Evolutionary conservation across 73 alveolate species (phyloP).

Genomic region (Paramecium pentaurelia): DNA sequence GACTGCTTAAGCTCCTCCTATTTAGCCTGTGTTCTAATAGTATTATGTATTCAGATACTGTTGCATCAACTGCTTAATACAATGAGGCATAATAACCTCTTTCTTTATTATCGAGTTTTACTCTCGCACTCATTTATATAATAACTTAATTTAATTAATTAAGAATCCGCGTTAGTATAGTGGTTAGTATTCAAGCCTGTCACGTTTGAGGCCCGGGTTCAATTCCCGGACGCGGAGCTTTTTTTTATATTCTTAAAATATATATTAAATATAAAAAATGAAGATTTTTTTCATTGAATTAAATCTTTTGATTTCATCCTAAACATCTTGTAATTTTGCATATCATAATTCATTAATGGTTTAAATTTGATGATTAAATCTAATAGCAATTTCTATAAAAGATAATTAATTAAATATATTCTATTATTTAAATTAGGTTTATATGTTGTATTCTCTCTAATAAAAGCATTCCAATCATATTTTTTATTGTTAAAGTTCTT

Average conservation of each 20-base stretch:
- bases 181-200: conserved; percentile 89
- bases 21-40: background rate
- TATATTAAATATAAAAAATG: background rate
- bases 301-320: too few species aligned
- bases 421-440: too few species aligned
- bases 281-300: background rate
- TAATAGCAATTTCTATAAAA: too few species aligned
- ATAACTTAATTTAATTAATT: background rate
- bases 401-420: too few species aligned
- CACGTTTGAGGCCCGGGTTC: conserved; percentile 94
- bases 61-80: conserved; percentile 17
- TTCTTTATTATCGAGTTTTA: background rate
- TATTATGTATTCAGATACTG: background rate
- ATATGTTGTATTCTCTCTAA: too few species aligned
- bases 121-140: conserved; percentile 23
- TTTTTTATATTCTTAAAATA: background rate
- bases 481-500: too few species aligned
- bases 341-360: too few species aligned
- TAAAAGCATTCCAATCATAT: too few species aligned
- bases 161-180: conserved; percentile 72
- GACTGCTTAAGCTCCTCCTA: conserved; percentile 36
- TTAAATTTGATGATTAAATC: too few species aligned
- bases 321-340: too few species aligned
- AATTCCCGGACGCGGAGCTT: conserved; percentile 92
- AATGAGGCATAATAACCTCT: conserved; percentile 42